These are phyloP conservation scores for Globisporangium cystogenes DNA, from an alignment of 352 stramenopile species.

Conservation along the genomic window DNA sequence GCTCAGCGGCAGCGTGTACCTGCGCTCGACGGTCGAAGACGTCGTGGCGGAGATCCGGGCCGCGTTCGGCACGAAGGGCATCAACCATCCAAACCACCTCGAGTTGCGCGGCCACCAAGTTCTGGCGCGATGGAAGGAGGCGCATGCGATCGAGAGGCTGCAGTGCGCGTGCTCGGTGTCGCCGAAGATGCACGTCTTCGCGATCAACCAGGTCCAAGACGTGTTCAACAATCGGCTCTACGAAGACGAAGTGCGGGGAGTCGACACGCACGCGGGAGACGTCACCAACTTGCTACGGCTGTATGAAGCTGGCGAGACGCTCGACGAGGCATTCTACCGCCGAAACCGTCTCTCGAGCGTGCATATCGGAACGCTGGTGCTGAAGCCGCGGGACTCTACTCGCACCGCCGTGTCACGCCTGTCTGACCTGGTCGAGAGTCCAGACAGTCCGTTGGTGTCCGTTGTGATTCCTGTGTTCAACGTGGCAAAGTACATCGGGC, in stretches of 20 bases:
- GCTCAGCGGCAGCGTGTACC: conserved; percentile 80
- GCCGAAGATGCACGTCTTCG: conserved; percentile 72
- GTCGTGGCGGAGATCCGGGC: conserved; percentile 25
- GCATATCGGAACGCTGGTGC: conserved; percentile 72
- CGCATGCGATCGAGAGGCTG: conserved; percentile 13
- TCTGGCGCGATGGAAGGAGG: conserved; percentile 17
- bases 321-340: conserved; percentile 59
- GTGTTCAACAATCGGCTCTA: conserved; percentile 74
- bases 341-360: conserved; percentile 53
- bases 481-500: conserved; percentile 27
- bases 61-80: conserved; percentile 22
- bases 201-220: conserved; percentile 85
- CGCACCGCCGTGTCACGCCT: not conserved
- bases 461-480: conserved; percentile 80
- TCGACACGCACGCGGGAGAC: conserved; percentile 19
- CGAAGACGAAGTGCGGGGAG: conserved; percentile 4
- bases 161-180: conserved; percentile 36
- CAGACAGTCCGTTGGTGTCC: conserved; percentile 23
- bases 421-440: not conserved
- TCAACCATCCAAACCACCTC: conserved; percentile 56
- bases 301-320: conserved; percentile 24
- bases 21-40: conserved; percentile 19
- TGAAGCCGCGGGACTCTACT: conserved; percentile 10
- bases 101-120: conserved; percentile 55
- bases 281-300: conserved; percentile 23